A percentile compares a stretch with the other conserved stretches of the same genome.
These are phyloP conservation scores for Cercospora zeina DNA, from an alignment of 2,329 filamentous ascomycete genomes.

Conservation along the genomic window DNA sequence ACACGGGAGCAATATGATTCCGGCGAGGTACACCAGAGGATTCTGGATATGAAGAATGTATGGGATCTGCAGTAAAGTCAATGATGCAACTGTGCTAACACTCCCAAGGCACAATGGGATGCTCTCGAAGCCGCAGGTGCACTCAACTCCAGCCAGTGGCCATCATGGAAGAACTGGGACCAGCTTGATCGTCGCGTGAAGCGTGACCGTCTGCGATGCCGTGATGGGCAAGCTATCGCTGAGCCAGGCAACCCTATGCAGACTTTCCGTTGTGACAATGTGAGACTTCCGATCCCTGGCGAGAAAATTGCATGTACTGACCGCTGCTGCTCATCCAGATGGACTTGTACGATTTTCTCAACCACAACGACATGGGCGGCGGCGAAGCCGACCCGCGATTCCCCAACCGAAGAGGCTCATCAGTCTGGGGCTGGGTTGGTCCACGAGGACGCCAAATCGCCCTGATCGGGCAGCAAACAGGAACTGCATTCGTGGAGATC, in stretches of 20 bases:
- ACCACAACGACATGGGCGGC: constrained; percentile 44
- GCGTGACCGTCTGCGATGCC: constrained; percentile 38
- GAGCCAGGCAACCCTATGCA: constrained; percentile 40
- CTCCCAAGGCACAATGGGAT: constrained; percentile 29
- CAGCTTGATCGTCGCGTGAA: constrained; percentile 34
- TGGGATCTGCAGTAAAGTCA: background rate
- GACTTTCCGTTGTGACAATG: constrained; percentile 45
- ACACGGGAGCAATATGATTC: constrained; percentile 44
- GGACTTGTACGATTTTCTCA: constrained; percentile 45
- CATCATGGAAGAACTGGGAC: constrained; percentile 43
- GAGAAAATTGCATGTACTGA: background rate
- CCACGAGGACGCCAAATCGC: constrained; percentile 56
- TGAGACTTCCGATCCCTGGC: constrained; percentile 22
- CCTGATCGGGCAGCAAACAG: constrained; percentile 57
- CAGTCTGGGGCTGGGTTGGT: constrained; percentile 58
- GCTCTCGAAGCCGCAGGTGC: constrained; percentile 28
- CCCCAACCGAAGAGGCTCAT: constrained; percentile 44
- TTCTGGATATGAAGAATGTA: constrained; percentile 41
- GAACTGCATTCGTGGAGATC: constrained; percentile 57
- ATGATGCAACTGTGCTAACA: background rate
- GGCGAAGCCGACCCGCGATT: constrained; percentile 29
- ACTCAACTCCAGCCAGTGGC: constrained; percentile 26
- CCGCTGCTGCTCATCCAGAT: constrained; percentile 24
- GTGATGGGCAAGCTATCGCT: constrained; percentile 44
- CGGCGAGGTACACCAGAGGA: constrained; percentile 43